Conservation (phyloP, 2,329 filamentous ascomycete genomes). For the Penicillium fuscoglaucum region DNA sequence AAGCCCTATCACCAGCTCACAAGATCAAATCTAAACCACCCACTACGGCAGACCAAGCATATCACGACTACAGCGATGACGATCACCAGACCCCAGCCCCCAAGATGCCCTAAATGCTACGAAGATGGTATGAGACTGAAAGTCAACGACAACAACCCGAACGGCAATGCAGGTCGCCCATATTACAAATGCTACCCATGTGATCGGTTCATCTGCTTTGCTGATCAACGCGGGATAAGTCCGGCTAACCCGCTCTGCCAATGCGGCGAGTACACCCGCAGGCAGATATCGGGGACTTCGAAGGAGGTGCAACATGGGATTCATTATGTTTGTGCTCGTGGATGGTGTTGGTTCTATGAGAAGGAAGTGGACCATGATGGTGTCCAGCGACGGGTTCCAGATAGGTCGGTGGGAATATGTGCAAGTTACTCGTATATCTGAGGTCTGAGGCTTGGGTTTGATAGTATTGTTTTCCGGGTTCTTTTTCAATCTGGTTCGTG, state of each 20-base stretch:
- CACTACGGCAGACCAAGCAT: background rate
- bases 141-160: background rate
- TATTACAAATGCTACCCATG: conserved; percentile 9
- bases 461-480: background rate
- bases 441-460: background rate
- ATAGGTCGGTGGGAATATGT: background rate
- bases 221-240: conserved; percentile 8
- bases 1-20: background rate
- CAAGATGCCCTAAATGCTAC: background rate
- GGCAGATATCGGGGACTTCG: background rate
- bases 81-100: background rate
- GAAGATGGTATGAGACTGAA: background rate
- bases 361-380: background rate
- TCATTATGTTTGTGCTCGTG: conserved; percentile 14
- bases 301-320: background rate
- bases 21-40: background rate
- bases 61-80: background rate
- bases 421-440: background rate
- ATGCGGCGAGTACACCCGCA: conserved; percentile 7
- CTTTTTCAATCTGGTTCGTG: background rate
- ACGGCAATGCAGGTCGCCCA: background rate
- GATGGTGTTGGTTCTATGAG: conserved; percentile 7
- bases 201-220: conserved; percentile 8
- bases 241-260: conserved; percentile 6
- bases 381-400: background rate